Percentiles rank a stretch among this genome's conserved stretches.
Conservation (phyloP, 208 protist species). For the Leptomonas seymouri region DNA sequence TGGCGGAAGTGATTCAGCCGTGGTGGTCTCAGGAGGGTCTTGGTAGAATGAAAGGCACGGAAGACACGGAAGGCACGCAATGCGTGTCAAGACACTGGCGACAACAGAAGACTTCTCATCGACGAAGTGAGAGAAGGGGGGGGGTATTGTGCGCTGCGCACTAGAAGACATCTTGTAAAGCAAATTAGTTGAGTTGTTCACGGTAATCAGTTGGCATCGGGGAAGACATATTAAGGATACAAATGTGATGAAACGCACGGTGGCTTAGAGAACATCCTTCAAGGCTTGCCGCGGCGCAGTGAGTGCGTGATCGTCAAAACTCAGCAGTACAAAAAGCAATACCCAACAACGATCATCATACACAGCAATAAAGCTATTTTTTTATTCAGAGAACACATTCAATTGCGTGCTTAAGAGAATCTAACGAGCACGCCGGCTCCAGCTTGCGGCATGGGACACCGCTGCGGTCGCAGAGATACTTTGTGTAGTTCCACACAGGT, state of each 20-base stretch:
- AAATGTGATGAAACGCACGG: neutral
- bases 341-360: too few species aligned
- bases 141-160: neutral
- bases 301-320: neutral
- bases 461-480: conserved; percentile 61
- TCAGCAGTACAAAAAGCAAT: neutral
- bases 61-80: too few species aligned
- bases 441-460: conserved; percentile 45
- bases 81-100: too few species aligned
- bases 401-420: conserved; percentile 27
- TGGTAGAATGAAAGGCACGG: too few species aligned
- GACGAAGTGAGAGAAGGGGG: too few species aligned
- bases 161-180: too few species aligned
- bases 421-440: conserved; percentile 27
- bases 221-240: neutral
- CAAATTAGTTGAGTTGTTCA: neutral
- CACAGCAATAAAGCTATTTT: neutral
- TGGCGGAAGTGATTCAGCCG: too few species aligned
- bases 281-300: neutral
- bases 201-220: neutral
- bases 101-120: too few species aligned
- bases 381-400: conserved; percentile 24
- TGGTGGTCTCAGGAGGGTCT: too few species aligned
- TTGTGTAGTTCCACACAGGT: conserved; percentile 77
- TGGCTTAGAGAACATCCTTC: too few species aligned